Evolutionary conservation across 345 rosid genomes (phyloP).

Genomic region (Aurinia saxatilis): DNA sequence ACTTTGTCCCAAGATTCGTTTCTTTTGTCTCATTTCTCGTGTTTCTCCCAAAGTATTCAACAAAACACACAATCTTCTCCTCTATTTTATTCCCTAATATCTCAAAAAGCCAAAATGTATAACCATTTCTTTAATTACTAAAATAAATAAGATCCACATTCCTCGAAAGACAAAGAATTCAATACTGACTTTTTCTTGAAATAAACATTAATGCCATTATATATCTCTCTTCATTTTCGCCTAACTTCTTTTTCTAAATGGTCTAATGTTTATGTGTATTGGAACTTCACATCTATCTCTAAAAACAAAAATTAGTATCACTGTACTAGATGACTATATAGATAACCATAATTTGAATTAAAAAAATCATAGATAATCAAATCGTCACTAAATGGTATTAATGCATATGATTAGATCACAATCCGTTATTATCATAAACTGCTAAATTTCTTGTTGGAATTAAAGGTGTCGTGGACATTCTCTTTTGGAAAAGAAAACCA

Average conservation of each 20-base stretch:
- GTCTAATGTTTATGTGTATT: neutral
- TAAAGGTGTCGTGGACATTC: no score
- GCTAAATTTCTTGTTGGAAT: no score
- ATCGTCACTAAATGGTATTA: no score
- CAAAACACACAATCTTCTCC: slow-evolving; percentile 14
- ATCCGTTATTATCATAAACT: no score
- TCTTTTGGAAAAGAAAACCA: no score
- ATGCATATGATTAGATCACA: no score
- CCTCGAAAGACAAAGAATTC: neutral
- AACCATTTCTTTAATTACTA: no score
- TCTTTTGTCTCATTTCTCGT: slow-evolving; percentile 39
- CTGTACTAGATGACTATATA: no score
- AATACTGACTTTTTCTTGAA: neutral
- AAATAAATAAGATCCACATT: neutral
- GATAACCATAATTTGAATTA: no score
- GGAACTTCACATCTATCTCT: no score
- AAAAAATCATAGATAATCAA: no score
- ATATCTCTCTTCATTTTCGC: neutral
- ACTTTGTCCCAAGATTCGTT: slow-evolving; percentile 54
- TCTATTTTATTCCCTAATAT: neutral
- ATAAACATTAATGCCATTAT: neutral
- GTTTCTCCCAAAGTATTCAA: slow-evolving; percentile 27
- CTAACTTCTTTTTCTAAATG: neutral
- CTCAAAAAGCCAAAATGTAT: neutral
- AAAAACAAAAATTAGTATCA: no score